phyloP scores from a whole-genome alignment of 495 filamentous ascomycete genomes.

The Aspergillus carlsbadensis region DNA sequence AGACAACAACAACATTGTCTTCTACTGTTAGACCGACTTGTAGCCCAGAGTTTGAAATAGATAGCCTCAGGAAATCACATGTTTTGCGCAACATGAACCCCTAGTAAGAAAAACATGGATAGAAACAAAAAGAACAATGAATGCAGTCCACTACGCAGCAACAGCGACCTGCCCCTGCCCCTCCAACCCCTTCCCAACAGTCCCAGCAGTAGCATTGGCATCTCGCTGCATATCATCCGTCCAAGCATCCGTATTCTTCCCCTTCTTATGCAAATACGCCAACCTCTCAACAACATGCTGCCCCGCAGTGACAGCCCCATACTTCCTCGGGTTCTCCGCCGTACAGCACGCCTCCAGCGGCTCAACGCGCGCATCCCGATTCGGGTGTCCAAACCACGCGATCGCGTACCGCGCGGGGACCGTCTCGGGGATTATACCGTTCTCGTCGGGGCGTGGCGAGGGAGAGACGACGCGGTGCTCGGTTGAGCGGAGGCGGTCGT shows the following conservation, averaged over 20 bases:
- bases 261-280: conserved; percentile 7
- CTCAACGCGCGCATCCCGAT: conserved; percentile 10
- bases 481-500: conserved; percentile 9
- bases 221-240: conserved; percentile 13
- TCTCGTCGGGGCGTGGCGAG: background rate
- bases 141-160: background rate
- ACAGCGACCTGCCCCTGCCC: background rate
- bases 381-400: conserved; percentile 15
- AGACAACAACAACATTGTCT: too few species aligned
- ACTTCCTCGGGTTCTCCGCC: conserved; percentile 2
- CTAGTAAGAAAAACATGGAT: too few species aligned
- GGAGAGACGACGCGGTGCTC: conserved; percentile 13
- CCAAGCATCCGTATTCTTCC: conserved; percentile 9
- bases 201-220: background rate
- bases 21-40: too few species aligned
- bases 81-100: too few species aligned
- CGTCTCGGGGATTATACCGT: background rate
- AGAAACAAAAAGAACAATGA: too few species aligned
- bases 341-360: conserved; percentile 8
- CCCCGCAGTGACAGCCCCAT: conserved; percentile 7
- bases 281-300: conserved; percentile 14
- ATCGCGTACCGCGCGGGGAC: conserved; percentile 11
- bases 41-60: too few species aligned
- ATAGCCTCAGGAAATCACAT: too few species aligned
- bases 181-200: background rate